Evolutionary conservation across 1,139 yeast species (phyloP), one percentile per base, ranked within the genome.

Genomic region (Yamadazyma oceani): DNA sequence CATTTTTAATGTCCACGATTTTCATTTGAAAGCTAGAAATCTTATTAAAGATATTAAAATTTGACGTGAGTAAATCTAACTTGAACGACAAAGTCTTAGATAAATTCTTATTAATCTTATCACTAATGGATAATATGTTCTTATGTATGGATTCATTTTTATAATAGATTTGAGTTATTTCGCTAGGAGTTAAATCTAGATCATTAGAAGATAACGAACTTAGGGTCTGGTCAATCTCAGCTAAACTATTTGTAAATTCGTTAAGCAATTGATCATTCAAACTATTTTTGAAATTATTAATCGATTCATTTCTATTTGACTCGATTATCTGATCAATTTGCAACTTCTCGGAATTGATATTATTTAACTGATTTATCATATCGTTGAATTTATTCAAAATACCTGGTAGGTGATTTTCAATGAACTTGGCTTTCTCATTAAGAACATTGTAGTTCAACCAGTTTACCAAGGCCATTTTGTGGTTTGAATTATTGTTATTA

Each of bases 21-120:
- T 55, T 55, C 70, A 68, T 62, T 46, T 72, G 78, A 25, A 68
- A 45, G 26, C 45, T 45, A 2, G 76, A 75, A 15, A 71, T 62
- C 7, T 41, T 53, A 34, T 54, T 55, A 43, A 65, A 69, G 0
- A 69, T 49, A 3, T 32, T 24, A 12, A 59, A 50, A 40, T 64
- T 56, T 11, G 58, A 54, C 4, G 38, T 37, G 5, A 53, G 37
- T 15, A 70, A 46, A n/a, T 55, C 53, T 3, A 33, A 23, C 38
- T 60, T 63, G 48, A 70, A 71, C 2, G 50, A 32, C 12, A 35
- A 32, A 3, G 48, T 39, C 11, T 25, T 15, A 2, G 21, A 32
- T 2, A 48, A 30, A 22, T 31, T 22, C 4, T 32, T 13, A 15
- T 40, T 34, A 15, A 40, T 17, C 24, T 30, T 13, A 10, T 25